Conservation (phyloP, 257 asterid species). For the Gentiana straminea region DNA sequence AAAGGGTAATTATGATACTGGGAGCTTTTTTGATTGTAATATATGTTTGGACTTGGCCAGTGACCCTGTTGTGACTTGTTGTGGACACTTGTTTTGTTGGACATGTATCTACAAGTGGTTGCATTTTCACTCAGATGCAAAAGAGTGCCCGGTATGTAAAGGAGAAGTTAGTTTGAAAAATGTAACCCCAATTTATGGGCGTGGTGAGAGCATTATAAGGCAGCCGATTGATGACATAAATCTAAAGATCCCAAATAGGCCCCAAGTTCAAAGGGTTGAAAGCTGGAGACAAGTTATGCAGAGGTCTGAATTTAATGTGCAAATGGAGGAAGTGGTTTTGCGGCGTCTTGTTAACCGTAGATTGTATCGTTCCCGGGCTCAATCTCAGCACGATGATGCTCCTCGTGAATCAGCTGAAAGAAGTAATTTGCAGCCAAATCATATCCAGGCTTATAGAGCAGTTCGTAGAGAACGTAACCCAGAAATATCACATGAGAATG, state of each 20-base stretch:
- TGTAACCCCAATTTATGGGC: slow-evolving; percentile 84
- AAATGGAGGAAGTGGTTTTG: slow-evolving; percentile 74
- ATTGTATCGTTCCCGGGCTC: slow-evolving; percentile 30
- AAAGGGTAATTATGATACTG: slow-evolving; percentile 43
- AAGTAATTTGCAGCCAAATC: slow-evolving; percentile 47
- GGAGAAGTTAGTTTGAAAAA: slow-evolving; percentile 75
- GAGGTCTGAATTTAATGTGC: slow-evolving; percentile 53
- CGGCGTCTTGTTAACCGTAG: slow-evolving; percentile 56
- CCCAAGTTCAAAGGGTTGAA: slow-evolving; percentile 50
- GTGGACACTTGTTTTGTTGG: slow-evolving; percentile 98
- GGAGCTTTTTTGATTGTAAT: slow-evolving; percentile 84
- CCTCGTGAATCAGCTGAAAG: slow-evolving; percentile 64
- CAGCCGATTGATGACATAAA: slow-evolving; percentile 36
- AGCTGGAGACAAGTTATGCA: slow-evolving; percentile 57
- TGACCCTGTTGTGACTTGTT: slow-evolving; percentile 94
- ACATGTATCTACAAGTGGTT: slow-evolving; percentile 91
- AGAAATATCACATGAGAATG: slow-evolving; percentile 33
- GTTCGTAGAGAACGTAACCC: slow-evolving; percentile 52
- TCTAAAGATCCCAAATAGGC: slow-evolving; percentile 56
- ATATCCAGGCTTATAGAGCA: slow-evolving; percentile 62
- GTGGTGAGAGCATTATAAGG: slow-evolving; percentile 29
- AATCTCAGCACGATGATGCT: slow-evolving; percentile 27
- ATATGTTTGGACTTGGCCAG: slow-evolving; percentile 86
- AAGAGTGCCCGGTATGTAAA: slow-evolving; percentile 92
- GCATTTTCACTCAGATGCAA: slow-evolving; percentile 77